Percentiles rank a stretch among this genome's conserved stretches.
phyloP scores from a whole-genome alignment of 2,329 filamentous ascomycete genomes.

The Neobulgaria alba region DNA sequence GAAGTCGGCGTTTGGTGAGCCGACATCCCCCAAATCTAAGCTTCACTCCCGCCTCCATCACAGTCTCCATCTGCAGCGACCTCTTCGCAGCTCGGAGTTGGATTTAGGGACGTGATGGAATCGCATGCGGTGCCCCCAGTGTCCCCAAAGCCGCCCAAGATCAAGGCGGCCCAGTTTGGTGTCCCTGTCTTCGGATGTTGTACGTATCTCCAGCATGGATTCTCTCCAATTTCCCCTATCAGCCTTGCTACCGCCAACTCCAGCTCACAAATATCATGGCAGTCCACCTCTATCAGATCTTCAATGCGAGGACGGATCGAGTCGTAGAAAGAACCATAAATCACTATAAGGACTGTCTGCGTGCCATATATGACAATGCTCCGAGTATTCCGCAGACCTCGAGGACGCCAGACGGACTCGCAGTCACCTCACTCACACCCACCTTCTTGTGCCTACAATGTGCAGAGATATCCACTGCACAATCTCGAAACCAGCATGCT shows the following conservation, averaged over 20 bases:
- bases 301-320: constrained; percentile 47
- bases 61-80: constrained; percentile 72
- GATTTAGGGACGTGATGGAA: constrained; percentile 40
- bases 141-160: constrained; percentile 32
- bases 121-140: constrained; percentile 28
- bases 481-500: constrained; percentile 59
- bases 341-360: constrained; percentile 64
- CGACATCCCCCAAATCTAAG: too few relatives aligned
- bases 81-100: constrained; percentile 69
- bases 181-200: constrained; percentile 56
- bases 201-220: constrained; percentile 31
- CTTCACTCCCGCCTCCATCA: constrained; percentile 84
- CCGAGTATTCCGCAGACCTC: constrained; percentile 58
- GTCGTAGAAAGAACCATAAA: constrained; percentile 61
- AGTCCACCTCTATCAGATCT: constrained; percentile 67
- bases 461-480: constrained; percentile 56
- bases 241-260: too few relatives aligned
- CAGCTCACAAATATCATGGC: constrained; percentile 17
- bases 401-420: constrained; percentile 45
- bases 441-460: constrained; percentile 70
- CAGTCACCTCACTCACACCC: constrained; percentile 53
- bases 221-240: constrained; percentile 8
- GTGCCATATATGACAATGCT: constrained; percentile 60
- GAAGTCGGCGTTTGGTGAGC: not conserved
- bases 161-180: constrained; percentile 51